phyloP scores from a whole-genome alignment of 176 grass and related monocot species.

The Lolium perenne region DNA sequence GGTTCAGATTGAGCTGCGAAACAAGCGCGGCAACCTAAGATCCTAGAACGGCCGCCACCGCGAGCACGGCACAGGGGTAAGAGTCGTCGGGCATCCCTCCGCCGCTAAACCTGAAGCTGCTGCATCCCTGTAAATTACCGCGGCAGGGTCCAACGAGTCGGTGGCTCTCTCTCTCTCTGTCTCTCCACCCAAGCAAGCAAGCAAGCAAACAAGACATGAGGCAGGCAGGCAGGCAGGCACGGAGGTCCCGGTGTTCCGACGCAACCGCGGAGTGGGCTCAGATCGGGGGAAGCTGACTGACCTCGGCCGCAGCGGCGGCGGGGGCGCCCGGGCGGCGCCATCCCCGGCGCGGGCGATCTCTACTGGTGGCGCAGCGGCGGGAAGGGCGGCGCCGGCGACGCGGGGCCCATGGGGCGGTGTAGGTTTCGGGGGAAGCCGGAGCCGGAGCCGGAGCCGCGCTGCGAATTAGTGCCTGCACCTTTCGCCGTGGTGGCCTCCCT shows the following conservation, averaged over 20 bases:
- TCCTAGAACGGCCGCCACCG: background rate
- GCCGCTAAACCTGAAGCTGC: conserved; percentile 8
- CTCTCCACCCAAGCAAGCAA: background rate
- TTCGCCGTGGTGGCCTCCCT: conserved; percentile 14
- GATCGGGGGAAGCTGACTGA: conserved; percentile 37
- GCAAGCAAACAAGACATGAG: background rate
- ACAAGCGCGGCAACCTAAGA: conserved; percentile 19
- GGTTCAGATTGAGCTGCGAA: background rate
- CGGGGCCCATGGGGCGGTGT: conserved; percentile 40
- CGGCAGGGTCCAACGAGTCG: background rate
- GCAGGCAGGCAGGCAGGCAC: background rate
- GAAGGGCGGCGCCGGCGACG: conserved; percentile 24
- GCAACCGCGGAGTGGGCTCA: conserved; percentile 3
- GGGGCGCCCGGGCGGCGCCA: conserved; percentile 35
- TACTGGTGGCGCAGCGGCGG: conserved; percentile 11
- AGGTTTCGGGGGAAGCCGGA: conserved; percentile 33
- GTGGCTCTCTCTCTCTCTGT: no score
- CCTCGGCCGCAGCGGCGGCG: conserved; percentile 20
- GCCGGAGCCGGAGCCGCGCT: background rate
- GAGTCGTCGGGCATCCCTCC: background rate
- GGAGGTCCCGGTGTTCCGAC: background rate
- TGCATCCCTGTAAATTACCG: no score
- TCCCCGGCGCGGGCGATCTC: conserved; percentile 1
- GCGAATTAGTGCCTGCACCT: conserved; percentile 6
- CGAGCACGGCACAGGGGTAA: background rate